Evolutionary conservation across 306 rosid species (phyloP).

Genomic region (Oxytropis ochrocephala): DNA sequence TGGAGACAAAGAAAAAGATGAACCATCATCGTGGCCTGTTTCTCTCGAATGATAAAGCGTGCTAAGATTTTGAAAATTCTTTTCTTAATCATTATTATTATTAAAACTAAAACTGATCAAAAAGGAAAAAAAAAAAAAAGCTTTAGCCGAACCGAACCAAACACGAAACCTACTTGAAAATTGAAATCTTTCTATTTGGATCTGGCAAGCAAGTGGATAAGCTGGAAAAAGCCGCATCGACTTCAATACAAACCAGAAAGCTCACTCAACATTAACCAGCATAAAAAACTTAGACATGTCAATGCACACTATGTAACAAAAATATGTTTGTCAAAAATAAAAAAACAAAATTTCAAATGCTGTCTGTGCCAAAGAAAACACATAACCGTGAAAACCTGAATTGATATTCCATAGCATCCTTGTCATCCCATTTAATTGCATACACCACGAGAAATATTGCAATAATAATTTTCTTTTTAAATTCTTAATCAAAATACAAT

Average conservation of each 20-base stretch:
- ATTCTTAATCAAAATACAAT: neutral
- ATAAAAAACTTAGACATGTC: constrained; percentile 30
- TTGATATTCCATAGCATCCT: constrained; percentile 36
- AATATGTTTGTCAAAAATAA: no score
- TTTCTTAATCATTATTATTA: neutral
- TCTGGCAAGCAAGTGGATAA: constrained; percentile 77
- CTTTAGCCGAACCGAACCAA: constrained; percentile 30
- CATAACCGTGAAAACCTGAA: constrained; percentile 30
- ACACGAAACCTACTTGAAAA: constrained; percentile 64
- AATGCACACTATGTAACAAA: neutral
- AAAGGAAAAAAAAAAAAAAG: neutral
- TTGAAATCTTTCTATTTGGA: constrained; percentile 31
- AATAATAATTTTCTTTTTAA: constrained; percentile 2
- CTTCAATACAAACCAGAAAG: constrained; percentile 66
- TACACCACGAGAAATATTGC: constrained; percentile 17
- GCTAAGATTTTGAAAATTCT: neutral
- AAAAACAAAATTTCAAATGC: no score
- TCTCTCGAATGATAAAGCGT: constrained; percentile 24
- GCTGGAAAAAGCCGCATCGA: constrained; percentile 71
- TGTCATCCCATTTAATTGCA: constrained; percentile 12
- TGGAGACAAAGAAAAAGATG: constrained; percentile 35
- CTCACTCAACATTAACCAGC: constrained; percentile 37
- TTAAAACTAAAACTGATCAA: neutral
- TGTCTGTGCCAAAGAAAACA: constrained; percentile 15
- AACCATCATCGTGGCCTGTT: constrained; percentile 17